Evolutionary conservation across 208 protist genomes (phyloP), one percentile per base, ranked within the genome.

Genomic region (Acanthamoeba sp.): DNA sequence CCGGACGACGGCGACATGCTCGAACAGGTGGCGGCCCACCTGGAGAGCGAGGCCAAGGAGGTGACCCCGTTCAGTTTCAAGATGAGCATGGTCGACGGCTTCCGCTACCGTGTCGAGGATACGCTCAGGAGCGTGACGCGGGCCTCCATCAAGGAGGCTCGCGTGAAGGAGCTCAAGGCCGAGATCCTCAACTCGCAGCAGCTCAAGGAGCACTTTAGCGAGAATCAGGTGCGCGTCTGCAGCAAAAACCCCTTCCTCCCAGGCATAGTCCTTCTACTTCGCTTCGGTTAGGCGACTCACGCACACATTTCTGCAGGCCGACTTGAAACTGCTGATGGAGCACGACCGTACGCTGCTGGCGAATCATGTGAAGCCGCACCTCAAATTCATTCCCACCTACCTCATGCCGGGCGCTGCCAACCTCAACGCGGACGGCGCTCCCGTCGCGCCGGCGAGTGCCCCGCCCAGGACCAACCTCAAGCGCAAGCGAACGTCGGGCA

Each of bases 161-260:
- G 91, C 45, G 48, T 94, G 69, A 45, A 52, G 57, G 91, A 94
- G 50, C n/a, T 94, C 7, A 94, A 94, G 73, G 71, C 64, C 12
- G 91, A 94, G 29, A 89, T 94, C 76, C 45, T 94, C 66, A 94
- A 94, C 76, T 94, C 91, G 7, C 42, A 94, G 45, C 45, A 94
- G 50, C 91, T 94, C 3, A 94, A 94, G 91, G 91, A 66, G 27
- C 55, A 88, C 55, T 94, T 76, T 42, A 42, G 20, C 76, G 57
- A 93, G 69, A 69, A 64, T 29, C 89, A 73, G 38, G 36, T 66
- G 38, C 38, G 50, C 57, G 14, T 18, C 88, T 93, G 59, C 36
- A 9, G 55, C 18, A 9, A 48, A 24, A 55, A 29, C 9, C 14
- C 32, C 24, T 10, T n/a, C n/a, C n/a, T n/a, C n/a, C n/a, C n/a